A percentile compares a stretch with the other conserved stretches of the same genome.
Evolutionary conservation across 2,329 filamentous ascomycete species (phyloP).

Genomic region (Hypoxylon sp.): DNA sequence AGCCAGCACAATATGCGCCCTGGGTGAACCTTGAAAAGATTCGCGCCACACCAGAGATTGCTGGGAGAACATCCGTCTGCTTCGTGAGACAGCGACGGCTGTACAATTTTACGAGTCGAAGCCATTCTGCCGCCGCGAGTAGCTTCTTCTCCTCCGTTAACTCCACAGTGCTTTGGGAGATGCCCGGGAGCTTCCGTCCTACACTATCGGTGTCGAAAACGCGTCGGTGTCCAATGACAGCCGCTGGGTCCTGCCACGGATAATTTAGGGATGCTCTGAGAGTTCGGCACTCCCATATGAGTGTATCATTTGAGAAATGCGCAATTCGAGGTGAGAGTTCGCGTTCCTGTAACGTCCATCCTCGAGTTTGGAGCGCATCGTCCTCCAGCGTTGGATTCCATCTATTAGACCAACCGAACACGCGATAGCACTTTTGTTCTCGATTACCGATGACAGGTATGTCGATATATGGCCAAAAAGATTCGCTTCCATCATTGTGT

Average conservation of each 20-base stretch:
- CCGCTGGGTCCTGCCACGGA: constrained; percentile 2
- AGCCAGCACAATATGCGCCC: not conserved
- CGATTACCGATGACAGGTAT: not conserved
- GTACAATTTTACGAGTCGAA: not conserved
- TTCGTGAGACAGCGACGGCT: not conserved
- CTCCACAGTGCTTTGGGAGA: not conserved
- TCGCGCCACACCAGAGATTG: not conserved
- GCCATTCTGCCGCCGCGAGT: not conserved
- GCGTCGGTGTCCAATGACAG: not conserved
- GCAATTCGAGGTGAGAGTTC: constrained; percentile 21
- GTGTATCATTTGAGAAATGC: constrained; percentile 14
- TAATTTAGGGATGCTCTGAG: constrained; percentile 12
- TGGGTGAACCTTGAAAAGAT: not conserved
- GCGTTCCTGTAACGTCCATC: constrained; percentile 25
- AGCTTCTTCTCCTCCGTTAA: not conserved
- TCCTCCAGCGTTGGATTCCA: not conserved
- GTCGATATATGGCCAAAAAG: constrained; percentile 7
- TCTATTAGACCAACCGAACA: constrained; percentile 5
- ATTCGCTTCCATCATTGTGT: not conserved
- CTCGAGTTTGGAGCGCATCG: constrained; percentile 11
- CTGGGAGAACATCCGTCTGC: not conserved
- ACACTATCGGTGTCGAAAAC: not conserved
- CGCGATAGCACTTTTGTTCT: not conserved
- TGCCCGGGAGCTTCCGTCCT: not conserved
- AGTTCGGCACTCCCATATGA: constrained; percentile 18